A percentile compares a stretch with the other conserved stretches of the same genome.
These are phyloP conservation scores for Nissolia schottii DNA, from an alignment of 306 rosid species.

Conservation along the genomic window DNA sequence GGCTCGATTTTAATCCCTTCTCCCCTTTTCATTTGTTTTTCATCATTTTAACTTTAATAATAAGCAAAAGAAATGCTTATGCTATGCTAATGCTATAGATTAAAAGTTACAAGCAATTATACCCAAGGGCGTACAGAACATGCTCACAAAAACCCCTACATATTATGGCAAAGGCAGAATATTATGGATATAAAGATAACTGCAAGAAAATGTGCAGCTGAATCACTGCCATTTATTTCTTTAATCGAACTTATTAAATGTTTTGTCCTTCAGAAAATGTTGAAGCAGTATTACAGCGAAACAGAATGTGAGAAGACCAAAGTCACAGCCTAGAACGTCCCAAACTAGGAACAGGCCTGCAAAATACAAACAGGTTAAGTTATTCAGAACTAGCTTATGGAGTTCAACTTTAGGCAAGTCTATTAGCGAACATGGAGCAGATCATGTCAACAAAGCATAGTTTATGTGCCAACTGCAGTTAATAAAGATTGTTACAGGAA, in stretches of 20 bases:
- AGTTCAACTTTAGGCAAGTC: no score
- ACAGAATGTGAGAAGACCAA: background rate
- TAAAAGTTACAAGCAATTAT: background rate
- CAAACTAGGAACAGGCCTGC: slow-evolving; percentile 50
- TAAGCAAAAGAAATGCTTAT: background rate
- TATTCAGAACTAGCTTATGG: no score
- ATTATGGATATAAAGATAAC: background rate
- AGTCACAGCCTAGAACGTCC: slow-evolving; percentile 49
- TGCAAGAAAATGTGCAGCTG: background rate
- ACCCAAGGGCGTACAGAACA: background rate
- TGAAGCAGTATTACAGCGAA: background rate
- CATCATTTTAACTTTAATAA: background rate
- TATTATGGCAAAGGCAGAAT: background rate
- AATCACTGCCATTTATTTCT: slow-evolving; percentile 9
- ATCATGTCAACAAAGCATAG: background rate
- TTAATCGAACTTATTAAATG: slow-evolving; percentile 4
- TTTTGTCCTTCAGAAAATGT: background rate
- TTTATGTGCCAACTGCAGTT: background rate
- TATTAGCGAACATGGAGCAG: background rate
- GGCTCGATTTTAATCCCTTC: background rate
- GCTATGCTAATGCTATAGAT: background rate
- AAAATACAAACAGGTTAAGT: slow-evolving; percentile 44
- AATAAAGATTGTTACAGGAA: background rate
- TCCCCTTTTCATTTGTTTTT: background rate
- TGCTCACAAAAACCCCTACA: background rate